A percentile compares a stretch with the other conserved stretches of the same genome.
Conservation (phyloP, 768 basidiomycete genomes). For the Suillus subalutaceus region DNA sequence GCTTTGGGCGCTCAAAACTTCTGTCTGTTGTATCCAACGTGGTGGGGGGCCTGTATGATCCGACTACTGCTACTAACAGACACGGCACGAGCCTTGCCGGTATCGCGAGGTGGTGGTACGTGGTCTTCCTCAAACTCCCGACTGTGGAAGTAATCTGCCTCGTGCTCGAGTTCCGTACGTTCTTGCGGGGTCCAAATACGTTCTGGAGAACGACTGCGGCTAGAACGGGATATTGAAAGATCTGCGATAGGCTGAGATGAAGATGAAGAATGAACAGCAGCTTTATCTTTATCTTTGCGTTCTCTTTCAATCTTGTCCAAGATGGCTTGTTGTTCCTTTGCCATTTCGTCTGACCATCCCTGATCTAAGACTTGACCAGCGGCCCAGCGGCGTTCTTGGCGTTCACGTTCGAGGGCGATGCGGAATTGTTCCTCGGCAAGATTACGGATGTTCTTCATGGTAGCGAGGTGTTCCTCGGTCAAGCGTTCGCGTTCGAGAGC, state of each 20-base stretch:
- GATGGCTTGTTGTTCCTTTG: slow-evolving; percentile 46
- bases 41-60: slow-evolving; percentile 31
- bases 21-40: slow-evolving; percentile 26
- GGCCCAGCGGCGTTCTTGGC: slow-evolving; percentile 53
- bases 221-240: slow-evolving; percentile 10
- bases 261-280: slow-evolving; percentile 10
- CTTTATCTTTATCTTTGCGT: slow-evolving; percentile 23
- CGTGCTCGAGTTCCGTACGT: slow-evolving; percentile 27
- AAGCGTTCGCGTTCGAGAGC: slow-evolving; percentile 39
- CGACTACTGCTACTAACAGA: slow-evolving; percentile 25
- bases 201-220: slow-evolving; percentile 22
- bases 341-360: slow-evolving; percentile 37
- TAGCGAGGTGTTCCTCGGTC: slow-evolving; percentile 39
- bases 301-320: slow-evolving; percentile 51
- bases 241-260: slow-evolving; percentile 13
- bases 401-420: slow-evolving; percentile 47
- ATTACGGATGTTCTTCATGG: slow-evolving; percentile 47
- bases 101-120: slow-evolving; percentile 11
- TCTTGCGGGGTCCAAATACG: slow-evolving; percentile 25
- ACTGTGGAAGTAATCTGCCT: slow-evolving; percentile 20
- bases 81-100: slow-evolving; percentile 29
- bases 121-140: slow-evolving; percentile 31
- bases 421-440: slow-evolving; percentile 51
- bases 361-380: slow-evolving; percentile 38
- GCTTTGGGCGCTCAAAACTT: slow-evolving; percentile 24